A percentile compares a stretch with the other conserved stretches of the same genome.
Conservation (phyloP, 2,329 filamentous ascomycete genomes). For the Colletotrichum musicola region DNA sequence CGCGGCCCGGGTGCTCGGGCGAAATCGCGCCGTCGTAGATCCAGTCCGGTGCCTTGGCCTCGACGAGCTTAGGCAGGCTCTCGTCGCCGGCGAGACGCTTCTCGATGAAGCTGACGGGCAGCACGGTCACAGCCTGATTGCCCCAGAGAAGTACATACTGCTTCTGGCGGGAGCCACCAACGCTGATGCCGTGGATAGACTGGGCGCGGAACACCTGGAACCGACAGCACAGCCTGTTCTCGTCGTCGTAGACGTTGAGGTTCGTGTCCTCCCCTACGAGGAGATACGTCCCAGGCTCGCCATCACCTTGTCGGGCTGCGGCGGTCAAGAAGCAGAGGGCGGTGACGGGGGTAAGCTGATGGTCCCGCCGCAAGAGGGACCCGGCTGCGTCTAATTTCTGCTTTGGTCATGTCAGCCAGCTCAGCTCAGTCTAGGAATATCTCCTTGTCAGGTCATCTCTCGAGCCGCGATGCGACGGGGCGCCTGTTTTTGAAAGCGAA, state of each 20-base stretch:
- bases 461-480: background rate
- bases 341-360: constrained; percentile 68
- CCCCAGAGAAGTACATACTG: constrained; percentile 75
- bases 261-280: constrained; percentile 72
- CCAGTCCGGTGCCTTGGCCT: constrained; percentile 76
- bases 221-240: constrained; percentile 53
- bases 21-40: constrained; percentile 76
- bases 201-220: constrained; percentile 74
- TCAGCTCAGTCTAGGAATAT: background rate
- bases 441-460: background rate
- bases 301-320: background rate
- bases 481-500: constrained; percentile 16
- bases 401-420: constrained; percentile 7
- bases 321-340: constrained; percentile 66
- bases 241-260: constrained; percentile 65
- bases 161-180: constrained; percentile 47
- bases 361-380: constrained; percentile 46
- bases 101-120: constrained; percentile 48
- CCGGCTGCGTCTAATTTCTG: constrained; percentile 22
- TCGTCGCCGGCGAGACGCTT: constrained; percentile 44
- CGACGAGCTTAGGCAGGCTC: constrained; percentile 44
- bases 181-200: constrained; percentile 79
- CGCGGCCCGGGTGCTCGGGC: constrained; percentile 55
- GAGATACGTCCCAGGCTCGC: constrained; percentile 53
- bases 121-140: constrained; percentile 67